Evolutionary conservation across 495 filamentous ascomycete species (phyloP).

Genomic region (Hamigera avellanea): DNA sequence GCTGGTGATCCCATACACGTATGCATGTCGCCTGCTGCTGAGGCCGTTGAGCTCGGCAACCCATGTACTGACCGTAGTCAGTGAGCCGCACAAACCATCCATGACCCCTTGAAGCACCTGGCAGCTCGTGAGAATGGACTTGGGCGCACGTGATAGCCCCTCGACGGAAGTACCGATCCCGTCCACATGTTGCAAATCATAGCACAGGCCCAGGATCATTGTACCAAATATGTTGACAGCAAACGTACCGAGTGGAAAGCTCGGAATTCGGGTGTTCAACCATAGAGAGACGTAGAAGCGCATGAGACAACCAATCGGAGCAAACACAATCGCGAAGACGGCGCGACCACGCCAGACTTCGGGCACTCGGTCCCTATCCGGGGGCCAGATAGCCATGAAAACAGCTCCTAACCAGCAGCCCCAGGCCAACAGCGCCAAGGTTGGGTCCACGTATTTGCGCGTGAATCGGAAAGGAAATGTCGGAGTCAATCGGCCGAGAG

Average conservation of each 20-base stretch:
- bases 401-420: constrained; percentile 72
- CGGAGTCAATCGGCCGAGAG: constrained; percentile 41
- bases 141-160: constrained; percentile 2
- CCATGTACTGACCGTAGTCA: constrained; percentile 93
- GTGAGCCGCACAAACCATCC: constrained; percentile 85
- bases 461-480: constrained; percentile 44
- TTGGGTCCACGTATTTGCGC: constrained; percentile 50
- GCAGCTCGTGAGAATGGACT: constrained; percentile 41
- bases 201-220: constrained; percentile 50
- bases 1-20: constrained; percentile 62
- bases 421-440: constrained; percentile 50
- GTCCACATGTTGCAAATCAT: constrained; percentile 54
- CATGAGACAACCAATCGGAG: constrained; percentile 58
- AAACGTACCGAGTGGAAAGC: constrained; percentile 88
- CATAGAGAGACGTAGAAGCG: constrained; percentile 57
- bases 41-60: constrained; percentile 66
- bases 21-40: constrained; percentile 48
- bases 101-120: constrained; percentile 74
- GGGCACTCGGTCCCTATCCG: constrained; percentile 37
- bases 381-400: constrained; percentile 62
- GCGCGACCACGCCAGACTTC: constrained; percentile 57
- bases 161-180: constrained; percentile 15
- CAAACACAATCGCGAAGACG: constrained; percentile 62
- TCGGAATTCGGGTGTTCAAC: constrained; percentile 52
- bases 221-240: constrained; percentile 73